Evolutionary conservation across 306 rosid genomes (phyloP), one percentile per base, ranked within the genome.

Genomic region (Citrullus mucosospermus): DNA sequence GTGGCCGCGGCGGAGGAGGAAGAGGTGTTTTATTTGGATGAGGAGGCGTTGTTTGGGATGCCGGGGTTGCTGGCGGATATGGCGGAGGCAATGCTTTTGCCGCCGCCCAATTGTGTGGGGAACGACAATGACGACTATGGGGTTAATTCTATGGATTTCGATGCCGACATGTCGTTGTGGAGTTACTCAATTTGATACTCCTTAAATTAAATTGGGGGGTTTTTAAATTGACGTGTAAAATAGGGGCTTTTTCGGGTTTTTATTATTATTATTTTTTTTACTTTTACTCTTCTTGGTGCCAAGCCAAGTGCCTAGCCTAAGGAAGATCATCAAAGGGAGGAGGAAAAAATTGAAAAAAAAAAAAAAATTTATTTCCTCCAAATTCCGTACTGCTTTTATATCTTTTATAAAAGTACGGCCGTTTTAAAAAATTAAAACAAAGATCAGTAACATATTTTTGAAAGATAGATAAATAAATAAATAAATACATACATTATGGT

Each of bases 41-140:
- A 85, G 14, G 93, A 80, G 20, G 83, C 18, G 17, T 82, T 20
- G 60, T 75, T 83, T 53, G 88, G 81, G 15, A 82, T 91, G 88
- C 96, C 96, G 3, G 88, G 86, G 0, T 22, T 84, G 81, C 81
- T 93, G 38, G 78, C 85, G 63, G 80, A 83, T 16, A 90, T 90
- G 96, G 98, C 89, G 18, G 91, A 88, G 56, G 91, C 82, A 78
- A 84, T 88, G 91, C 44, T 84, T 20, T 2, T 88, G 82, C 84
- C 96, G 3, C 97, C 98, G 2, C 88, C 92, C 10, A 87, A 84
- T n/a, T 77, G 70, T 53, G 22, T 72, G 4, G 86, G 69, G 20
- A 43, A 22, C 25, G 62, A 58, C 74, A 81, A 57, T 12, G 73
- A 67, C 34, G 88, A 80, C 78, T 93, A 4, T 90, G 98, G 98